Conservation (phyloP, 768 basidiomycete genomes). For the Trametes cubensis region DNA sequence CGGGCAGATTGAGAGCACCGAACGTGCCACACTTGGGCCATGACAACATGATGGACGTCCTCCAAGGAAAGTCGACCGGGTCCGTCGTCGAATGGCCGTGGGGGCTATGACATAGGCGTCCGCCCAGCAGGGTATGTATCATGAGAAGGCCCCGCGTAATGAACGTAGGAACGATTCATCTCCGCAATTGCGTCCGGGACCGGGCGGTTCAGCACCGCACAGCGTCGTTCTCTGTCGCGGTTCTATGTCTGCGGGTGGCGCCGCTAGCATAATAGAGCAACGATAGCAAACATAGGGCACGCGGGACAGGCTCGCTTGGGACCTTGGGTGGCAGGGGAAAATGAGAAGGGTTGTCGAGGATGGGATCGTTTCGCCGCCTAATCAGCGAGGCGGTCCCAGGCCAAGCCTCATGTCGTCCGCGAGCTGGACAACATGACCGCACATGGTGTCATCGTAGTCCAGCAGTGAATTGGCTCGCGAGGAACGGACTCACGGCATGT, state of each 20-base stretch:
- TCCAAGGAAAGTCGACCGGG: neutral
- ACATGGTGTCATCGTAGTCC: neutral
- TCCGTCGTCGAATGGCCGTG: neutral
- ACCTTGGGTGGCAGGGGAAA: neutral
- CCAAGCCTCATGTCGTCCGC: conserved; percentile 9
- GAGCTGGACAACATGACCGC: neutral
- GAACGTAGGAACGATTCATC: neutral
- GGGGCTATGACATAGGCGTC: conserved; percentile 5
- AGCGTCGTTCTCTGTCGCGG: too few species aligned
- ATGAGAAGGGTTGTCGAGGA: neutral
- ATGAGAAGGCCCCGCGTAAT: neutral
- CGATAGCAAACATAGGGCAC: neutral
- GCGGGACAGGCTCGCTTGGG: neutral
- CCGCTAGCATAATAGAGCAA: too few species aligned
- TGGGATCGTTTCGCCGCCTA: conserved; percentile 2
- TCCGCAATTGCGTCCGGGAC: conserved; percentile 5
- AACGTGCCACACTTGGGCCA: too few species aligned
- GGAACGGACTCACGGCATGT: neutral
- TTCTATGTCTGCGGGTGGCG: too few species aligned
- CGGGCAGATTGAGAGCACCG: neutral
- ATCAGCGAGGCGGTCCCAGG: conserved; percentile 10
- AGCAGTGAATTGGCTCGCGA: neutral
- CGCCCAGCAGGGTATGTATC: neutral
- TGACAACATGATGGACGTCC: too few species aligned
- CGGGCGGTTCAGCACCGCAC: neutral